Evolutionary conservation across 306 rosid species (phyloP).

Genomic region (Echinosophora koreensis): DNA sequence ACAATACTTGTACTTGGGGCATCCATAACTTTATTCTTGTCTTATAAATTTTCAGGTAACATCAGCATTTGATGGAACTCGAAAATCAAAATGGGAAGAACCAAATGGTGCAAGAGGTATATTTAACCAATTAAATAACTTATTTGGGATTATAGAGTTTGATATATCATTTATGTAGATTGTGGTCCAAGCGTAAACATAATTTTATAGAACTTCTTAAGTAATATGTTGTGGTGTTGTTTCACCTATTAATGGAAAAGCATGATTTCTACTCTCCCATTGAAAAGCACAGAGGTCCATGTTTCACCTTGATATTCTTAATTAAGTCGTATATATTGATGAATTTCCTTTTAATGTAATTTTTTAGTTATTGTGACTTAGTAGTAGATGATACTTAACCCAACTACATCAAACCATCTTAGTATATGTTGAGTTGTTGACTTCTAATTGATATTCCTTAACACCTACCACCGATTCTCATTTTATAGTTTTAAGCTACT

Average conservation of each 20-base stretch:
- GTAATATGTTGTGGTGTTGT: constrained; percentile 21
- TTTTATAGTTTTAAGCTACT: constrained; percentile 24
- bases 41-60: constrained; percentile 69
- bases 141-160: constrained; percentile 35
- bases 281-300: constrained; percentile 2
- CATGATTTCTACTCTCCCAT: constrained; percentile 22
- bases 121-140: constrained; percentile 32
- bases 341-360: constrained; percentile 21
- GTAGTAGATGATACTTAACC: constrained; percentile 19
- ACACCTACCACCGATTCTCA: background rate
- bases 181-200: constrained; percentile 13
- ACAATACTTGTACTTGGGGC: constrained; percentile 35
- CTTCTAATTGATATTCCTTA: constrained; percentile 12
- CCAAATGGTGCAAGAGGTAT: constrained; percentile 93
- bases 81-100: constrained; percentile 88
- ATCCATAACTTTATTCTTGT: constrained; percentile 42
- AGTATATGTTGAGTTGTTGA: constrained; percentile 13
- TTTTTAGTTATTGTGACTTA: constrained; percentile 12
- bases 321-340: constrained; percentile 11
- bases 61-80: constrained; percentile 87
- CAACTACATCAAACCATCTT: constrained; percentile 5
- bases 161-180: background rate
- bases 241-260: constrained; percentile 2
- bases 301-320: constrained; percentile 14
- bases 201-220: constrained; percentile 25